phyloP scores from a whole-genome alignment of 495 filamentous ascomycete species.

The Penicillium cinerascens region DNA sequence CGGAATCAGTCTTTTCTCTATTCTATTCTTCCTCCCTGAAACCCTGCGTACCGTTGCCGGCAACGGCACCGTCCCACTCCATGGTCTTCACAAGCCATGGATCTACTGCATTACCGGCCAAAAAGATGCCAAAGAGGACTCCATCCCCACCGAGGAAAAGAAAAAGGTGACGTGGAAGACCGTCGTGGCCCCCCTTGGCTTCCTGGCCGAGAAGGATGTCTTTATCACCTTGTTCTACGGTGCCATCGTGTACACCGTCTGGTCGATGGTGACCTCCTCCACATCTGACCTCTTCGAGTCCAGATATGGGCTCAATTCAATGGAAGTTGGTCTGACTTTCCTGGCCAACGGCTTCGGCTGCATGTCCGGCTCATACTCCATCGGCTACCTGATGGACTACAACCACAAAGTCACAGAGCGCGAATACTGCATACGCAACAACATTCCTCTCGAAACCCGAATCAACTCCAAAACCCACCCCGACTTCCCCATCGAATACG shows the following conservation, averaged over 20 bases:
- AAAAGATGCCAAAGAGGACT: constrained; percentile 16
- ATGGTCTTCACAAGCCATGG: constrained; percentile 37
- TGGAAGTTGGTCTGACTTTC: constrained; percentile 42
- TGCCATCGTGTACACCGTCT: constrained; percentile 46
- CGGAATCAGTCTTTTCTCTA: constrained; percentile 45
- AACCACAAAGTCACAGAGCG: constrained; percentile 36
- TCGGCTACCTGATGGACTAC: constrained; percentile 40
- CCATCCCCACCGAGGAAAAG: constrained; percentile 15
- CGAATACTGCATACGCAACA: constrained; percentile 36
- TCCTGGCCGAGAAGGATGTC: constrained; percentile 44
- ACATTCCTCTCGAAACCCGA: constrained; percentile 38
- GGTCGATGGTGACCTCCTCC: constrained; percentile 51
- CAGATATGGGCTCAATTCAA: constrained; percentile 28
- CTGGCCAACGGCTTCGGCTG: constrained; percentile 41
- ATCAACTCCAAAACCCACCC: constrained; percentile 40
- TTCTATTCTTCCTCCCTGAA: constrained; percentile 61
- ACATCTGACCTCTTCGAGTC: constrained; percentile 39
- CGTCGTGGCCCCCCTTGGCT: constrained; percentile 35
- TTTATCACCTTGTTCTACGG: constrained; percentile 44
- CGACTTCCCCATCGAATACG: constrained; percentile 50
- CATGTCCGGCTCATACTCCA: constrained; percentile 35
- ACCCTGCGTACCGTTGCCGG: constrained; percentile 70
- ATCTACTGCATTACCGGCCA: constrained; percentile 35
- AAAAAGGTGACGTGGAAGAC: constrained; percentile 34
- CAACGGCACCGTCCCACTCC: constrained; percentile 52